Evolutionary conservation across 2,329 filamentous ascomycete species (phyloP).

Genomic region (Fusarium clavum): DNA sequence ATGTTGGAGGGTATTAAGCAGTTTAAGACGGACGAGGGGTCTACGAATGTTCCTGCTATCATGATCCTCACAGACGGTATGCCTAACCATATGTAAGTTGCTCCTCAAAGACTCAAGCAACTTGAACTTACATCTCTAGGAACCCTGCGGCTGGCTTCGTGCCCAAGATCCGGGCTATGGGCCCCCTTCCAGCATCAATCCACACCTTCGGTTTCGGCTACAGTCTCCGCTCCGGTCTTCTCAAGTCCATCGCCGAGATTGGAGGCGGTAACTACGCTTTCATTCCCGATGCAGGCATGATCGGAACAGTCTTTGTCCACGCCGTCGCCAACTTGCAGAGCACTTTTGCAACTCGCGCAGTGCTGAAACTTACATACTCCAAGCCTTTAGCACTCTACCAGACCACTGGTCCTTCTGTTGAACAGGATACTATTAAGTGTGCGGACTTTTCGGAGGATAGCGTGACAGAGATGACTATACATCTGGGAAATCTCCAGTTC

Average conservation of each 20-base stretch:
- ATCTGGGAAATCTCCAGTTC: conserved; percentile 67
- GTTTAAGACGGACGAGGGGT: conserved; percentile 52
- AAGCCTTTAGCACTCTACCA: conserved; percentile 53
- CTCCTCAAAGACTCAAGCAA: rapidly evolving
- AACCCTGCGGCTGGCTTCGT: conserved; percentile 66
- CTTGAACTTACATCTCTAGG: conserved; percentile 40
- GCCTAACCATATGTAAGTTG: conserved; percentile 63
- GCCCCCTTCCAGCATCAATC: conserved; percentile 56
- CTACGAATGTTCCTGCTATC: conserved; percentile 59
- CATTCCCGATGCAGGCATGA: conserved; percentile 72
- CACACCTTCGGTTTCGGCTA: conserved; percentile 56
- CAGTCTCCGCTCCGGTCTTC: conserved; percentile 56
- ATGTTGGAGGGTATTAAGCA: conserved; percentile 62
- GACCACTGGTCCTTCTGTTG: conserved; percentile 55
- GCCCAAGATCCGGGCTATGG: conserved; percentile 60
- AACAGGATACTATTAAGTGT: conserved; percentile 46
- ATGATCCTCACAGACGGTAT: conserved; percentile 67
- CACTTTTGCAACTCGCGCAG: conserved; percentile 64
- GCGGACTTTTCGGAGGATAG: conserved; percentile 26
- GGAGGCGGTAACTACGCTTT: conserved; percentile 69
- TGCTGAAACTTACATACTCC: conserved; percentile 57
- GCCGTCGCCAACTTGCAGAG: conserved; percentile 70
- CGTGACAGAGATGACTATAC: conserved; percentile 51
- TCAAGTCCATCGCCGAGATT: conserved; percentile 70
- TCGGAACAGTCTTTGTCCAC: conserved; percentile 71